These are phyloP conservation scores for Calonectria leucothoes DNA, from an alignment of 2,329 filamentous ascomycete species.

Conservation along the genomic window DNA sequence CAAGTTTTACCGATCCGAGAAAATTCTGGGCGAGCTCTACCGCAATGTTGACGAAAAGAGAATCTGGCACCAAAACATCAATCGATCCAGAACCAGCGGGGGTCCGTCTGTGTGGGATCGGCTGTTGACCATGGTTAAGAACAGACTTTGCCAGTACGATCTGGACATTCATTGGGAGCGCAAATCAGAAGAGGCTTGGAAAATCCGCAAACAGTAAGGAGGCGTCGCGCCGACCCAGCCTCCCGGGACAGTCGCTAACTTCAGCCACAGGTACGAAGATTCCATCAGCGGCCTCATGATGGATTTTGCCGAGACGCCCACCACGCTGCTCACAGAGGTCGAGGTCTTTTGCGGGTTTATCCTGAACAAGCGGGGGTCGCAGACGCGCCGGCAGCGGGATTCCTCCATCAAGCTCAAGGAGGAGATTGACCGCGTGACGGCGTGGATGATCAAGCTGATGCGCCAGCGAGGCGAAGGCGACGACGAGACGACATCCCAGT, in stretches of 20 bases:
- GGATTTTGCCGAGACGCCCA: conserved; percentile 58
- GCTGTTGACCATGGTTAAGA: conserved; percentile 45
- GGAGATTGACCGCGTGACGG: conserved; percentile 60
- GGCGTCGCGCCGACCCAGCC: background rate
- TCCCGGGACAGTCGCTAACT: conserved; percentile 12
- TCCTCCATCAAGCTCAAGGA: conserved; percentile 63
- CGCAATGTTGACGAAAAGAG: conserved; percentile 77
- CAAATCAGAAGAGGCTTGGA: conserved; percentile 52
- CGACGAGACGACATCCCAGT: background rate
- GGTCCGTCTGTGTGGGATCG: conserved; percentile 57
- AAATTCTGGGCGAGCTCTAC: conserved; percentile 77
- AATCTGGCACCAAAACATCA: conserved; percentile 68
- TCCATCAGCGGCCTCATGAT: conserved; percentile 47
- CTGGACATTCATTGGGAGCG: conserved; percentile 48
- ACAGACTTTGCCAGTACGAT: conserved; percentile 29
- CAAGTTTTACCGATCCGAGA: conserved; percentile 74
- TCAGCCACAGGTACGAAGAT: conserved; percentile 57
- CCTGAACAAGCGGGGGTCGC: conserved; percentile 61
- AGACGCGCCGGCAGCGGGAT: conserved; percentile 64
- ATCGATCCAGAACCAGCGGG: conserved; percentile 37
- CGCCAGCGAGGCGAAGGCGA: conserved; percentile 29
- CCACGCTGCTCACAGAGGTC: conserved; percentile 57
- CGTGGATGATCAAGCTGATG: conserved; percentile 52
- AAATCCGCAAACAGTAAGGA: conserved; percentile 60
- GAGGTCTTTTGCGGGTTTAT: conserved; percentile 69